Conservation (phyloP, 1,139 yeast species). For the Arxiozyma telluris region DNA sequence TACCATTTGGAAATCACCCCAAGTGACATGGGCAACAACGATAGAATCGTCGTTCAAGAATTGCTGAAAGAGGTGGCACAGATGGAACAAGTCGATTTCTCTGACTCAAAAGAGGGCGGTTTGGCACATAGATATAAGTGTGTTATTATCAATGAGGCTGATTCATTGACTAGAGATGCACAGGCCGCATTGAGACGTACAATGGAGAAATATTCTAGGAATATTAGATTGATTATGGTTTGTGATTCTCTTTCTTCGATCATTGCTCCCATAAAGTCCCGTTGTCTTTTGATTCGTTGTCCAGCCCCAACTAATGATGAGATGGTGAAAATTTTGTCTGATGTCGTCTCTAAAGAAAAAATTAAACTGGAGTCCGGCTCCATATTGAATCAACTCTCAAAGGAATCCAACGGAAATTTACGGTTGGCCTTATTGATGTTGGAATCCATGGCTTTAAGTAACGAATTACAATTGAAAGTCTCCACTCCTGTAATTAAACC, state of each 20-base stretch:
- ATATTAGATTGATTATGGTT: conserved; percentile 72
- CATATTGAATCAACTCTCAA: conserved; percentile 47
- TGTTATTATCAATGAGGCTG: conserved; percentile 92
- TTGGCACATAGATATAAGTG: conserved; percentile 68
- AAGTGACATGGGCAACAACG: conserved; percentile 92
- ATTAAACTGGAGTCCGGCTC: conserved; percentile 36
- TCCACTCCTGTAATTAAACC: conserved; percentile 48
- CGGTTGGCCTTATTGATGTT: conserved; percentile 70
- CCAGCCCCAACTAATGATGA: conserved; percentile 70
- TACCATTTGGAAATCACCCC: conserved; percentile 94
- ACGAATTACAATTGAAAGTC: conserved; percentile 39
- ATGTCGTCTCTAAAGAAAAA: conserved; percentile 51
- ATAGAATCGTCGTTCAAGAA: conserved; percentile 89
- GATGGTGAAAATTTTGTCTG: conserved; percentile 43
- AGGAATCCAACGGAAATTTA: conserved; percentile 56
- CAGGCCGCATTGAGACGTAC: conserved; percentile 96
- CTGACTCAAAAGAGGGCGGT: conserved; percentile 24
- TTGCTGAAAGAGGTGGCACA: conserved; percentile 89
- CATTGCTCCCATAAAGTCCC: conserved; percentile 87
- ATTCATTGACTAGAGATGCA: conserved; percentile 97
- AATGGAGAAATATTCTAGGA: conserved; percentile 92
- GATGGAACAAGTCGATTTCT: conserved; percentile 76
- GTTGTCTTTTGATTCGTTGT: conserved; percentile 77
- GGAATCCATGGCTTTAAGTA: conserved; percentile 78
- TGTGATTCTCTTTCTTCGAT: conserved; percentile 88